Conservation (phyloP, 2,329 filamentous ascomycete species). For the Scleromitrula shiraiana region DNA sequence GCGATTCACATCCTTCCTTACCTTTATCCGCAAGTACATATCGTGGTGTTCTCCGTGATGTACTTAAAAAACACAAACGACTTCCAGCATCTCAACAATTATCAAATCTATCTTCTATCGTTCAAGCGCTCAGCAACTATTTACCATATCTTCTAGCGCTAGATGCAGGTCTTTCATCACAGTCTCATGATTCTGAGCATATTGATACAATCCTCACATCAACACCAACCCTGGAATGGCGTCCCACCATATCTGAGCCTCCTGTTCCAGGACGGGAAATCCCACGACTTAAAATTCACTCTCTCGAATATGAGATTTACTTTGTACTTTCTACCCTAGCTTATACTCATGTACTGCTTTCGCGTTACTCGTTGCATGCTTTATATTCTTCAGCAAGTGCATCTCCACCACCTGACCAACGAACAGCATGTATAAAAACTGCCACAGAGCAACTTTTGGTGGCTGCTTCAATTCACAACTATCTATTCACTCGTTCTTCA, state of each 20-base stretch:
- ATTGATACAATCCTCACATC: slow-evolving; percentile 59
- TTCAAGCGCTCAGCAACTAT: slow-evolving; percentile 65
- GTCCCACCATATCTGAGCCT: slow-evolving; percentile 65
- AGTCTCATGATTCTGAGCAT: slow-evolving; percentile 46
- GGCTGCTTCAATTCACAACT: slow-evolving; percentile 70
- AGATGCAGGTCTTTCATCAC: slow-evolving; percentile 59
- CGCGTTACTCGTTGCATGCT: slow-evolving; percentile 63
- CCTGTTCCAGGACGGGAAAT: slow-evolving; percentile 56
- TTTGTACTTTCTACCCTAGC: slow-evolving; percentile 73
- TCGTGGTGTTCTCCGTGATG: slow-evolving; percentile 73
- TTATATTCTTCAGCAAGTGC: slow-evolving; percentile 60
- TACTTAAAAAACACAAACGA: slow-evolving; percentile 83
- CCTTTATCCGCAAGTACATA: slow-evolving; percentile 75
- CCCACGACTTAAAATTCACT: slow-evolving; percentile 59
- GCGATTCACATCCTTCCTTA: slow-evolving; percentile 80
- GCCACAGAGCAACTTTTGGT: slow-evolving; percentile 73
- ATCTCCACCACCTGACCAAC: slow-evolving; percentile 55
- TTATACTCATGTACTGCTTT: slow-evolving; percentile 63
- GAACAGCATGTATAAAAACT: slow-evolving; percentile 59
- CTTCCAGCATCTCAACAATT: slow-evolving; percentile 64
- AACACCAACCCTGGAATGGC: slow-evolving; percentile 68
- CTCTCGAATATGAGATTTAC: slow-evolving; percentile 74
- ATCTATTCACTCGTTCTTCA: slow-evolving; percentile 53
- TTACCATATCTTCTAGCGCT: slow-evolving; percentile 77
- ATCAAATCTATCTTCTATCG: slow-evolving; percentile 61